phyloP scores from a whole-genome alignment of 306 rosid species.

The Spatholobus suberectus region DNA sequence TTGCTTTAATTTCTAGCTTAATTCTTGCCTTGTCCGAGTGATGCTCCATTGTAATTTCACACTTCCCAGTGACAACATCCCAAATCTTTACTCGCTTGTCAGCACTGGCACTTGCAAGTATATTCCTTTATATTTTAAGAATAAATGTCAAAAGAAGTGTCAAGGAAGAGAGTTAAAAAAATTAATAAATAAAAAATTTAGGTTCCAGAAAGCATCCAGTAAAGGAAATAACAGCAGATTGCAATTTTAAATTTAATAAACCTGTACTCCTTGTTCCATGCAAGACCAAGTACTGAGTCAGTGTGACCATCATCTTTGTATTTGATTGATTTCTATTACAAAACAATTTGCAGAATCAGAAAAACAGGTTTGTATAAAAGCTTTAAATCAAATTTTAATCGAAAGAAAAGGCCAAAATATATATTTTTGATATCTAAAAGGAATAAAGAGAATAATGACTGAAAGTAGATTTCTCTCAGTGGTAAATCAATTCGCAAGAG shows the following conservation, averaged over 20 bases:
- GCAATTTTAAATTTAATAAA: constrained; percentile 36
- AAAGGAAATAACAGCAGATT: too few relatives aligned
- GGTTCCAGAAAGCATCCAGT: too few relatives aligned
- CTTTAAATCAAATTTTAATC: background rate
- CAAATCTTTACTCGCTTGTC: constrained; percentile 84
- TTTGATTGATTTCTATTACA: constrained; percentile 57
- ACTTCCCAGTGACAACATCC: constrained; percentile 78
- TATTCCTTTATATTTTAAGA: too few relatives aligned
- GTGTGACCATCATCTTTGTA: constrained; percentile 90
- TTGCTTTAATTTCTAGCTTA: constrained; percentile 6
- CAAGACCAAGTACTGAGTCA: constrained; percentile 87
- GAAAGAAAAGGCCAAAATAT: background rate
- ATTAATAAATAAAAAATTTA: background rate
- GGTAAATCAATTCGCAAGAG: too few relatives aligned
- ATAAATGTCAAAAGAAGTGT: too few relatives aligned
- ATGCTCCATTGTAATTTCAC: constrained; percentile 80
- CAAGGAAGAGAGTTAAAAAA: constrained; percentile 15
- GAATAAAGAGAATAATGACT: too few relatives aligned
- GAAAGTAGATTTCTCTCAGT: too few relatives aligned
- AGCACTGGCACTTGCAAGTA: too few relatives aligned
- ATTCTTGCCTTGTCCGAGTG: constrained; percentile 79
- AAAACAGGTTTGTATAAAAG: constrained; percentile 14
- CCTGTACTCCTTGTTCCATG: constrained; percentile 91
- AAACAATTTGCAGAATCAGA: constrained; percentile 43
- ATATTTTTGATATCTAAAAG: too few relatives aligned